Percentiles rank a stretch among this genome's conserved stretches.
These are phyloP conservation scores for Tympanopsis confertula DNA, from an alignment of 2,329 filamentous ascomycete species.

Conservation along the genomic window DNA sequence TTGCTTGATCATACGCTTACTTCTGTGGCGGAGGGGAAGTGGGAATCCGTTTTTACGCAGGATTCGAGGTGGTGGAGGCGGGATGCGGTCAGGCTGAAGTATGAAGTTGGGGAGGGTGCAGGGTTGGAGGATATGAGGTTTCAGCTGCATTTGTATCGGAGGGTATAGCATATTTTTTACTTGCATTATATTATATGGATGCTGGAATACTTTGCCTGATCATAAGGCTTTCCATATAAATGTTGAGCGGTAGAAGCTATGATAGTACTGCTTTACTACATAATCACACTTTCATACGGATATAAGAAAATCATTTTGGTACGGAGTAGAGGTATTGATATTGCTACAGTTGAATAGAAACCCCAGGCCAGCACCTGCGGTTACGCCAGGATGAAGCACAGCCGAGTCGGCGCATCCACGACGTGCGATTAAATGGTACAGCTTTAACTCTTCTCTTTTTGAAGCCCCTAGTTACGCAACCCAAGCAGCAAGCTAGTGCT, in stretches of 20 bases:
- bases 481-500: slow-evolving; percentile 55
- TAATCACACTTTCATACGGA: no score
- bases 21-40: slow-evolving; percentile 25
- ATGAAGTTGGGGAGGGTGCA: slow-evolving; percentile 34
- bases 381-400: no score
- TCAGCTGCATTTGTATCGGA: slow-evolving; percentile 48
- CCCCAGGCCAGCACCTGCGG: no score
- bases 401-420: no score
- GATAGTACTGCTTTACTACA: no score
- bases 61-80: slow-evolving; percentile 53
- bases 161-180: slow-evolving; percentile 9
- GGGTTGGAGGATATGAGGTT: slow-evolving; percentile 53
- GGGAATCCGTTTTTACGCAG: slow-evolving; percentile 42
- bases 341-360: no score
- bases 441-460: background rate
- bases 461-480: slow-evolving; percentile 27
- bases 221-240: no score
- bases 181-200: background rate
- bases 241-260: no score
- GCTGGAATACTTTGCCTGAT: no score
- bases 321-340: no score
- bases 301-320: no score
- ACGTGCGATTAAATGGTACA: no score
- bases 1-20: slow-evolving; percentile 49
- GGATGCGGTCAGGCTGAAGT: slow-evolving; percentile 28